Evolutionary conservation across 208 protist species (phyloP).

Genomic region (Leptomonas seymouri): DNA sequence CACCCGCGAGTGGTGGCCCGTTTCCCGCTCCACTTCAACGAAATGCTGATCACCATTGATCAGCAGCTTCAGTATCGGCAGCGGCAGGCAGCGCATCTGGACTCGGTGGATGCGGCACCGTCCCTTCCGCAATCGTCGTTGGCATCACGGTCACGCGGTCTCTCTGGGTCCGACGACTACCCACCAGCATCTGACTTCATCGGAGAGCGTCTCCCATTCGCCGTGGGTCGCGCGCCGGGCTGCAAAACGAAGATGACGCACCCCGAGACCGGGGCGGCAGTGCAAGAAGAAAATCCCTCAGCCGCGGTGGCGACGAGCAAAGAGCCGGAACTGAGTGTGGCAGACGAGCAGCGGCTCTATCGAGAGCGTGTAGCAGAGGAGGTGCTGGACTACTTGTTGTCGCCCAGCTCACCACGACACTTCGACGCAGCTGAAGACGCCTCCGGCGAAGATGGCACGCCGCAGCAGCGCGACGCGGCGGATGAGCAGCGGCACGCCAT

Average conservation of each 20-base stretch:
- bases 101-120: conserved; percentile 8
- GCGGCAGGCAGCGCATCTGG: conserved; percentile 27
- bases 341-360: conserved; percentile 14
- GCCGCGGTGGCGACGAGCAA: not conserved
- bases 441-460: not conserved
- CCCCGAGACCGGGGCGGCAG: not conserved
- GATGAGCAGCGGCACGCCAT: conserved; percentile 18
- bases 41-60: conserved; percentile 19
- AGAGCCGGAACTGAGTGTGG: not conserved
- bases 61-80: conserved; percentile 30
- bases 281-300: too few species aligned
- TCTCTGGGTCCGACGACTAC: not conserved
- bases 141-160: not conserved
- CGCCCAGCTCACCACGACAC: not conserved
- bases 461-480: not conserved
- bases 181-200: conserved; percentile 25
- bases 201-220: conserved; percentile 15
- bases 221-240: conserved; percentile 19
- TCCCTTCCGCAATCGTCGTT: not conserved
- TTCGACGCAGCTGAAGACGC: not conserved
- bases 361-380: conserved; percentile 16
- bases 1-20: conserved; percentile 25
- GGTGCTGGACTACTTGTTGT: conserved; percentile 23
- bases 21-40: conserved; percentile 23
- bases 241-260: conserved; percentile 28